Conservation (phyloP, 2,329 filamentous ascomycete species). For the Zymoseptoria tritici region DNA sequence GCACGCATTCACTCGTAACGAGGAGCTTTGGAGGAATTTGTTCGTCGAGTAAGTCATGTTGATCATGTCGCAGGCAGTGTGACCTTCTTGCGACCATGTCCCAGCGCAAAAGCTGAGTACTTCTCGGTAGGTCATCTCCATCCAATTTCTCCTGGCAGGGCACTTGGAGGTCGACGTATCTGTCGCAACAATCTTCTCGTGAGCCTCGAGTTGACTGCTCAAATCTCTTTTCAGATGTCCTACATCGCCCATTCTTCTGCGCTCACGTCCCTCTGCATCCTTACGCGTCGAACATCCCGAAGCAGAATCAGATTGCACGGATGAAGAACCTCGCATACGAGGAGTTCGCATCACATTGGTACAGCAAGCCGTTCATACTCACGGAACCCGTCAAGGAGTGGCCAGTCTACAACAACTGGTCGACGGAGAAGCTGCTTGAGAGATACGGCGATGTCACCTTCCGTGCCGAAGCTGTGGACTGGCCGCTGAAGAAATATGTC, state of each 20-base stretch:
- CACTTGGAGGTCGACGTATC: slow-evolving; percentile 74
- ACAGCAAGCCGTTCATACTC: slow-evolving; percentile 75
- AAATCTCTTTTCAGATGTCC: slow-evolving; percentile 78
- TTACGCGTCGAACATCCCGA: slow-evolving; percentile 65
- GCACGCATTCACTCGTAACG: slow-evolving; percentile 73
- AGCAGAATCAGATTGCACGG: slow-evolving; percentile 63
- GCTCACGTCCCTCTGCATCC: slow-evolving; percentile 62
- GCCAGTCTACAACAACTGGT: slow-evolving; percentile 72
- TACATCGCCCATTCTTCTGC: slow-evolving; percentile 87
- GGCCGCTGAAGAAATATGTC: slow-evolving; percentile 73
- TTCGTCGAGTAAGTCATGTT: slow-evolving; percentile 68
- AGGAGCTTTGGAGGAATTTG: slow-evolving; percentile 82
- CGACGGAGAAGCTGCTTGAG: slow-evolving; percentile 56
- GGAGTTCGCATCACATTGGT: slow-evolving; percentile 71
- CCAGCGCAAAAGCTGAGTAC: slow-evolving; percentile 21
- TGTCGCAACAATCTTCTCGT: slow-evolving; percentile 50
- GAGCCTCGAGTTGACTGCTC: slow-evolving; percentile 61
- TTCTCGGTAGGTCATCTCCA: slow-evolving; percentile 36
- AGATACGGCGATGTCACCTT: slow-evolving; percentile 63
- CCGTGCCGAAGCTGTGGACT: slow-evolving; percentile 88
- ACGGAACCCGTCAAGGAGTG: slow-evolving; percentile 74
- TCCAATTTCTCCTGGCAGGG: slow-evolving; percentile 61
- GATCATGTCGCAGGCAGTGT: not conserved
- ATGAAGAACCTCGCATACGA: slow-evolving; percentile 60
- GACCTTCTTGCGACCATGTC: not conserved